phyloP scores from a whole-genome alignment of 352 stramenopile genomes.

The Phytophthora multivora region DNA sequence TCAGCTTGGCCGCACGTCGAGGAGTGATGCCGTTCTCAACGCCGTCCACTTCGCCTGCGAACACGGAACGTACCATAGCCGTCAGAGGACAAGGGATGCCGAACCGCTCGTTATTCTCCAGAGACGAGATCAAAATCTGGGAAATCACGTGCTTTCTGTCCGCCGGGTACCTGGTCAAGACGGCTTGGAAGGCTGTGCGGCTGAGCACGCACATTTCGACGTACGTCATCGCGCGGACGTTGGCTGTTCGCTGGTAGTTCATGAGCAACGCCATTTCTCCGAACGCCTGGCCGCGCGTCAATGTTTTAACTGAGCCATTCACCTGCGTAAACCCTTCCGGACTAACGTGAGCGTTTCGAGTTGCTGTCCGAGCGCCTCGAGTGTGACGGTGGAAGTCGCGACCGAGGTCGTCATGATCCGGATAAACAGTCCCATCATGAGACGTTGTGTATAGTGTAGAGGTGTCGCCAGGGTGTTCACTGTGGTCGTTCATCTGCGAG shows the following conservation, averaged over 20 bases:
- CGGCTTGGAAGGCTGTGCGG: conserved; percentile 35
- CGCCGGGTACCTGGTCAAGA: conserved; percentile 34
- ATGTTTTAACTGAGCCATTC: conserved; percentile 13
- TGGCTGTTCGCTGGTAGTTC: conserved; percentile 48
- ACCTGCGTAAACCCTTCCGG: conserved; percentile 3
- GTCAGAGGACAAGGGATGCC: conserved; percentile 31
- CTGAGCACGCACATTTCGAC: conserved; percentile 55
- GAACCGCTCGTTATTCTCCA: conserved; percentile 40
- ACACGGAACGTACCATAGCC: conserved; percentile 32
- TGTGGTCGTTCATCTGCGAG: conserved; percentile 7
- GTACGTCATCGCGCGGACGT: conserved; percentile 46
- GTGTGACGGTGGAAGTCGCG: background rate
- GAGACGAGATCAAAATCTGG: conserved; percentile 40
- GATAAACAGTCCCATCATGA: conserved; percentile 25
- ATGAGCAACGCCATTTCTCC: conserved; percentile 58
- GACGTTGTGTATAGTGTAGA: conserved; percentile 31
- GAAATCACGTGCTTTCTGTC: conserved; percentile 40
- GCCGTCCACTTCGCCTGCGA: conserved; percentile 15
- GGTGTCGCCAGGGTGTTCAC: conserved; percentile 13
- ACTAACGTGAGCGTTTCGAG: conserved; percentile 16
- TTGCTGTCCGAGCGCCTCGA: background rate
- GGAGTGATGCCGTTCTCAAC: conserved; percentile 20
- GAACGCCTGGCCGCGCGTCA: conserved; percentile 44
- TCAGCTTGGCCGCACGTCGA: conserved; percentile 23
- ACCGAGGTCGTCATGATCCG: conserved; percentile 15